Evolutionary conservation across 805 yeast species (phyloP), one percentile per base, ranked within the genome.

Genomic region (Kodamaea laetipori): DNA sequence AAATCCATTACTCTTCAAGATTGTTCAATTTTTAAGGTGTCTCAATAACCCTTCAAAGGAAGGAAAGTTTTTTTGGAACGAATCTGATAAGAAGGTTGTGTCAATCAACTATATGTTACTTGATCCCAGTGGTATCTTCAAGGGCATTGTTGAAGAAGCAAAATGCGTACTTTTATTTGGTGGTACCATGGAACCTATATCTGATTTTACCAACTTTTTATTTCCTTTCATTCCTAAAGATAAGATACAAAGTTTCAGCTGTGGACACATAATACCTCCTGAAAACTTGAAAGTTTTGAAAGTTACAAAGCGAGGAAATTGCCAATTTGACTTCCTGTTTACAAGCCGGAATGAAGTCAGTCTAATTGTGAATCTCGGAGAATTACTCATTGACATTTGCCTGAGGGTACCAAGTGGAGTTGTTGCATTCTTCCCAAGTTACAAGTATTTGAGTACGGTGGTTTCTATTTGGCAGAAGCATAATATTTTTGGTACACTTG

Each of bases 141-240:
- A 73, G 42, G 82, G 81, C 2, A 70, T 92, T 2, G 78, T 87
- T 0, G 79, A 80, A 2, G 76, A 79, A 10, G 73, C 89, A 0
- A 73, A 73, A 50, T 83, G 90, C 60, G 84, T 90, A 0, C 69
- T 92, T 1, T 59, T 90, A 2, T 94, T 96, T 1, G 98, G 98
- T 26, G 98, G 98, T 10, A 90, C 98, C 0, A 88, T 90, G 96
- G 92, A 86, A 57, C 97, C 97, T 0, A 70, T 82, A 25, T 56
- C 71, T n/a, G 96, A 90, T 50, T 86, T 82, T 57, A 63, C 75
- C 4, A 68, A 78, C n/a, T 78, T 74, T 49, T 63, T 90, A 27
- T 79, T 87, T 39, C 95, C 95, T 0, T 73, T 77, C 33, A 52
- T 70, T 1, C 49, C 63, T 0, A 43, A 54, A 0, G 55, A 61